Base-by-base conservation (phyloP, 805 yeast species). In the Huiozyma naganishii region DNA sequence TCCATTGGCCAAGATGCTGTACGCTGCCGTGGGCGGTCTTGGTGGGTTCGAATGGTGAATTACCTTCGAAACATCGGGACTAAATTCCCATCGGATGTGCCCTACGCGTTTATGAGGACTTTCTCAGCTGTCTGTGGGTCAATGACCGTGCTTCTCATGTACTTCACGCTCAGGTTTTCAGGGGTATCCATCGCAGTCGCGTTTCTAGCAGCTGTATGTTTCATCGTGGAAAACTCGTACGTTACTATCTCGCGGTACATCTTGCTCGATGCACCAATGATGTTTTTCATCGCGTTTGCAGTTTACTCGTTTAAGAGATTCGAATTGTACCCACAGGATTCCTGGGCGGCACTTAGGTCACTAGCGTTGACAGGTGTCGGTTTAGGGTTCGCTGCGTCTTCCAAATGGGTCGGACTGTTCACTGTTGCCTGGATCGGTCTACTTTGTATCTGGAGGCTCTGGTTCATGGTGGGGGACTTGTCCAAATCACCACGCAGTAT, bases 391-490 rank as follows among this genome's bases (percentile, higher is more conserved):
- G 83, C 92, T 4, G 65, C 79, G 17, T 74, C 83, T 27, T 77
- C 89, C 30, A 84, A 84, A 63, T 83, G 92, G 92, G 92, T 83
- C 39, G 94, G 94, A 48, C 65, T 83, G 35, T 83, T 83, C 66
- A 84, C 94, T 13, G 59, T 84, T 45, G 82, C 82, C 4, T 84
- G 90, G 90, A 73, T 79, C 47, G 94, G 92, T 42, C 42, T 71
- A 2, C 60, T 73, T 45, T 80, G 83, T 55, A 59, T 73, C 12
- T 67, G 73, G 59, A 82, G 79, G 54, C 54, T 84, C 49, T 82
- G 89, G 89, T 73, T 82, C 51, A 59, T 77, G 46, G 59, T 82
- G 53, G 92, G 92, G 58, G 92, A 84, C 66, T 68, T 84, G 55
- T 57, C 71, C 5, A 70, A 77, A 13, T 54, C 77, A 11, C 47